Evolutionary conservation across 2,329 filamentous ascomycete species (phyloP).

Genomic region (Colletotrichum destructivum): DNA sequence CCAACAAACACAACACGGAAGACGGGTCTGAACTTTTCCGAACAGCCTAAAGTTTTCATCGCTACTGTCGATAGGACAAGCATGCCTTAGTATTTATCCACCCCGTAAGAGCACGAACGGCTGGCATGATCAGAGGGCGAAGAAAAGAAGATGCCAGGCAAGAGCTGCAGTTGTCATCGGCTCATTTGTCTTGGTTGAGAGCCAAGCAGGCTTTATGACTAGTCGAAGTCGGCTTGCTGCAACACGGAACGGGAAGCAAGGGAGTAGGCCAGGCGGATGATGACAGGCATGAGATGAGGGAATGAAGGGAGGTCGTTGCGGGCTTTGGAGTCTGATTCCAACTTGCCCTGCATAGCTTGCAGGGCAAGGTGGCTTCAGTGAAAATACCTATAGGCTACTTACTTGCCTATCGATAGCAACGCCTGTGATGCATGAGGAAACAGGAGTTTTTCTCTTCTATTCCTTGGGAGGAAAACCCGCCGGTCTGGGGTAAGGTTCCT

Average conservation of each 20-base stretch:
- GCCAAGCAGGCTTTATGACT: neutral
- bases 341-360: neutral
- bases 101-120: neutral
- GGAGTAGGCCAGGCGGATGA: neutral
- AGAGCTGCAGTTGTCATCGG: neutral
- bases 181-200: too few species aligned
- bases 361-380: conserved; percentile 1
- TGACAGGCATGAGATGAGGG: conserved; percentile 7
- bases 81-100: neutral
- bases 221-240: neutral
- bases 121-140: neutral
- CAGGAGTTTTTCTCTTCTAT: neutral
- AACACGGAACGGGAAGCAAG: neutral
- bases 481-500: conserved; percentile 10
- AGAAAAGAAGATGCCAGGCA: neutral
- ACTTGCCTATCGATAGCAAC: neutral
- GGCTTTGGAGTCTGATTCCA: neutral
- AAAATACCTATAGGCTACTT: neutral
- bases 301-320: conserved; percentile 12
- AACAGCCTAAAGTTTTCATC: neutral
- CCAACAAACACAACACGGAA: neutral
- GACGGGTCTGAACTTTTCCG: neutral
- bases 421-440: conserved; percentile 10
- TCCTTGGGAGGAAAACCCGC: conserved; percentile 1
- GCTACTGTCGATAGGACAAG: neutral